Conservation (phyloP, 352 stramenopile species). For the Phytophthora citricola region DNA sequence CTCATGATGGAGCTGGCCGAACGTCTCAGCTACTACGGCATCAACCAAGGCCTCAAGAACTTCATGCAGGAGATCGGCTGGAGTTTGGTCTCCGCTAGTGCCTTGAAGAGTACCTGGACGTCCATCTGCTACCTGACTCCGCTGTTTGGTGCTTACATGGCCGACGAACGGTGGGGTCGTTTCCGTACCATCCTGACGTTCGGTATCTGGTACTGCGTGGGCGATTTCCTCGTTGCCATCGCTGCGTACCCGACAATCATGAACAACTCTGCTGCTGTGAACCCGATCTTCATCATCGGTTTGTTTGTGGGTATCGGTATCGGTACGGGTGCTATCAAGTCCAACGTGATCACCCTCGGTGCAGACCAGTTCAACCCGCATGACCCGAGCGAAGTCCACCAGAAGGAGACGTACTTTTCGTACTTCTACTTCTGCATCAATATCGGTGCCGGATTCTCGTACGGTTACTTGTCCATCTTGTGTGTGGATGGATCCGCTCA, state of each 20-base stretch:
- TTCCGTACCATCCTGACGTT: slow-evolving; percentile 71
- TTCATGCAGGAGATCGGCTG: slow-evolving; percentile 79
- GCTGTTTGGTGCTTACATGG: slow-evolving; percentile 67
- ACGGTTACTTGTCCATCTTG: slow-evolving; percentile 82
- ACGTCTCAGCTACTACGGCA: slow-evolving; percentile 77
- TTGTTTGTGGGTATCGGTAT: slow-evolving; percentile 63
- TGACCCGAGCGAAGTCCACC: slow-evolving; percentile 42
- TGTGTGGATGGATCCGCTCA: slow-evolving; percentile 73
- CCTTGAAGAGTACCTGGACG: slow-evolving; percentile 56
- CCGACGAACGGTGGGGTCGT: slow-evolving; percentile 65
- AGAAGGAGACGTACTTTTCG: slow-evolving; percentile 58
- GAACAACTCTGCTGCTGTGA: slow-evolving; percentile 36
- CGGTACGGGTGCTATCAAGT: slow-evolving; percentile 59
- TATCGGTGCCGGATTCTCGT: slow-evolving; percentile 68
- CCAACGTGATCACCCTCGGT: slow-evolving; percentile 67
- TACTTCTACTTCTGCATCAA: slow-evolving; percentile 90
- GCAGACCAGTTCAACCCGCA: slow-evolving; percentile 68
- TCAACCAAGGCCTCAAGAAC: slow-evolving; percentile 89
- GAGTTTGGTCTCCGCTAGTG: slow-evolving; percentile 58
- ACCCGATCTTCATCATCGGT: slow-evolving; percentile 64
- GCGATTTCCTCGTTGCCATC: slow-evolving; percentile 68
- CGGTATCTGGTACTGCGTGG: slow-evolving; percentile 67
- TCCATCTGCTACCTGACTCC: slow-evolving; percentile 71
- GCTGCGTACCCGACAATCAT: slow-evolving; percentile 60
- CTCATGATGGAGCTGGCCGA: slow-evolving; percentile 35